phyloP scores from a whole-genome alignment of 2,329 filamentous ascomycete species.

The Fusarium sp. region DNA sequence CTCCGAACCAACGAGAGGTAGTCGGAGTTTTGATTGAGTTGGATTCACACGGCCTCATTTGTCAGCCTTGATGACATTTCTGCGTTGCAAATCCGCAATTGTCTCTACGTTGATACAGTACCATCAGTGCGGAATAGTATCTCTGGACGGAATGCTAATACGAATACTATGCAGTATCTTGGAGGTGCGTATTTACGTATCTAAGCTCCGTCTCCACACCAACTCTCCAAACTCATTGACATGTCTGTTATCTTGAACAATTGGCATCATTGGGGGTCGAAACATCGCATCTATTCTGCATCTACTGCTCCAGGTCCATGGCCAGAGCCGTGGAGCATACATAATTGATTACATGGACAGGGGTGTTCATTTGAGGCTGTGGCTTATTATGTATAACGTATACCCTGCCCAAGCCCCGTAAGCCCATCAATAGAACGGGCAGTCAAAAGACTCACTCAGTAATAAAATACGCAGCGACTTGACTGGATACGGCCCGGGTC shows the following conservation, averaged over 20 bases:
- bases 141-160: conserved; percentile 1
- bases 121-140: neutral
- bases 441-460: neutral
- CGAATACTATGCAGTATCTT: neutral
- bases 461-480: conserved; percentile 14
- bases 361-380: conserved; percentile 31
- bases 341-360: conserved; percentile 10
- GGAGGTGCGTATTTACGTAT: conserved; percentile 20
- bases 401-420: conserved; percentile 28
- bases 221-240: neutral
- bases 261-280: conserved; percentile 8
- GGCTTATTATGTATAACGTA: conserved; percentile 26
- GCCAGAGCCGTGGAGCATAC: conserved; percentile 9
- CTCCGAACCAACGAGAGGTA: neutral
- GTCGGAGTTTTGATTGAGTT: conserved; percentile 2
- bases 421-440: conserved; percentile 4
- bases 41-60: neutral
- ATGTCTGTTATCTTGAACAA: neutral
- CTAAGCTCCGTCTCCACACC: conserved; percentile 8
- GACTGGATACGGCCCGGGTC: conserved; percentile 24
- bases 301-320: neutral
- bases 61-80: conserved; percentile 23
- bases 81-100: neutral
- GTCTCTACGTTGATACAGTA: neutral
- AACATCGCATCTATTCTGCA: neutral